Evolutionary conservation across 139 green algal genomes (phyloP).

Genomic region (Volvox reticuliferus): DNA sequence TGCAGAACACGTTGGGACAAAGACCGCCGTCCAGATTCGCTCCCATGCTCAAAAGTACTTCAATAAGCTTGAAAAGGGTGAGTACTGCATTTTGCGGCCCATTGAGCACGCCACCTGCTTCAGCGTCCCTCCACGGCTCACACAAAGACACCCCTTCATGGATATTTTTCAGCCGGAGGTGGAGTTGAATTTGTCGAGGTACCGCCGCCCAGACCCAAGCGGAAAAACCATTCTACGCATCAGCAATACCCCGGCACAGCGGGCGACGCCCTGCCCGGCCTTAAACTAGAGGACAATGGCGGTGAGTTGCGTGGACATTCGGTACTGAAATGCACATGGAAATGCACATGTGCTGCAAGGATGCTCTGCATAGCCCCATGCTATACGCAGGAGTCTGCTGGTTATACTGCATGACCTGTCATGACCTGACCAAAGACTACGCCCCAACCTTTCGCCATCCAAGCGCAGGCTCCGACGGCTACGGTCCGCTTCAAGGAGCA

Average conservation of each 20-base stretch:
- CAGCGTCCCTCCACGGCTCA: too few relatives aligned
- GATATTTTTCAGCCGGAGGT: background rate
- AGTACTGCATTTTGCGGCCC: background rate
- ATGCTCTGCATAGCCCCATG: too few relatives aligned
- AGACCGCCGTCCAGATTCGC: conserved; percentile 94
- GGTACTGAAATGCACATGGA: too few relatives aligned
- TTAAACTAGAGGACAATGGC: background rate
- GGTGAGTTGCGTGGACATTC: background rate
- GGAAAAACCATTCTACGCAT: conserved; percentile 66
- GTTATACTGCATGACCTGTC: too few relatives aligned
- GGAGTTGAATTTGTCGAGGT: conserved; percentile 72
- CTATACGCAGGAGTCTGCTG: too few relatives aligned
- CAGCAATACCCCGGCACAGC: background rate
- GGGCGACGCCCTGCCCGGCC: background rate
- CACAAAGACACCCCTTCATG: too few relatives aligned
- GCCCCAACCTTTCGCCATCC: too few relatives aligned
- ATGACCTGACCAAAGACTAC: too few relatives aligned
- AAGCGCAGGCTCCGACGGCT: background rate
- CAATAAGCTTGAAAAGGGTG: conserved; percentile 73
- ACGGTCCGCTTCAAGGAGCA: background rate
- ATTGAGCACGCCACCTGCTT: too few relatives aligned
- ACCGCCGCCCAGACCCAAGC: conserved; percentile 88
- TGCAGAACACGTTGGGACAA: conserved; percentile 91
- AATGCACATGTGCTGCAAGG: too few relatives aligned
- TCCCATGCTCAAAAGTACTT: conserved; percentile 96